Conservation (phyloP, 306 rosid species). For the Fagus crenata region DNA sequence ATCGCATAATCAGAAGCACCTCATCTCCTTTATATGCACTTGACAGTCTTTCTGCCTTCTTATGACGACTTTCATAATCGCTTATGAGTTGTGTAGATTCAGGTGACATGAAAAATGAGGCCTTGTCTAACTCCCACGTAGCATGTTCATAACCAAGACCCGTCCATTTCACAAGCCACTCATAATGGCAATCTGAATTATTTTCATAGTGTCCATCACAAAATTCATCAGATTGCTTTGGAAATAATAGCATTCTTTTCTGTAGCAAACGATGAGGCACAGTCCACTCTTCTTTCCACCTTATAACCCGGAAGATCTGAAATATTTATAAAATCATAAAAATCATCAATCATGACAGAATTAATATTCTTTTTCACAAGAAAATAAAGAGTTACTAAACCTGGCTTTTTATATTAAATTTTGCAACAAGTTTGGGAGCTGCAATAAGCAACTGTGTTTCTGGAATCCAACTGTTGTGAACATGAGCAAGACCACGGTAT, state of each 20-base stretch:
- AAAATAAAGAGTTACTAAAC: slow-evolving; percentile 20
- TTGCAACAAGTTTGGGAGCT: slow-evolving; percentile 39
- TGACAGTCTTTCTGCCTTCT: slow-evolving; percentile 27
- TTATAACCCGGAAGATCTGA: slow-evolving; percentile 25
- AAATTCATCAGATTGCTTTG: slow-evolving; percentile 22
- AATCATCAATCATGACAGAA: neutral
- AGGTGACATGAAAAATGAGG: slow-evolving; percentile 35
- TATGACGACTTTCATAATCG: slow-evolving; percentile 32
- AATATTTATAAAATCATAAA: neutral
- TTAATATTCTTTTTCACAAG: neutral
- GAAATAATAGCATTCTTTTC: slow-evolving; percentile 32
- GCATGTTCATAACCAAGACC: slow-evolving; percentile 48
- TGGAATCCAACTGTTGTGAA: slow-evolving; percentile 46
- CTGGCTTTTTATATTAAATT: slow-evolving; percentile 34
- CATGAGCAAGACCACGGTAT: slow-evolving; percentile 44
- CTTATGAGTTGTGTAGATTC: slow-evolving; percentile 30
- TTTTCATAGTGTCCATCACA: slow-evolving; percentile 13
- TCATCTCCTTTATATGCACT: slow-evolving; percentile 25
- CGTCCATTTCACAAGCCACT: slow-evolving; percentile 53
- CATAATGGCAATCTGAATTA: slow-evolving; percentile 26
- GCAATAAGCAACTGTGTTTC: slow-evolving; percentile 34
- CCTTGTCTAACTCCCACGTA: slow-evolving; percentile 44
- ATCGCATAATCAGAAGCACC: slow-evolving; percentile 30
- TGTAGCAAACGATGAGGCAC: slow-evolving; percentile 43
- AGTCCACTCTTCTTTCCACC: slow-evolving; percentile 45